Evolutionary conservation across 352 stramenopile species (phyloP).

Genomic region (Pythium myriotylum): DNA sequence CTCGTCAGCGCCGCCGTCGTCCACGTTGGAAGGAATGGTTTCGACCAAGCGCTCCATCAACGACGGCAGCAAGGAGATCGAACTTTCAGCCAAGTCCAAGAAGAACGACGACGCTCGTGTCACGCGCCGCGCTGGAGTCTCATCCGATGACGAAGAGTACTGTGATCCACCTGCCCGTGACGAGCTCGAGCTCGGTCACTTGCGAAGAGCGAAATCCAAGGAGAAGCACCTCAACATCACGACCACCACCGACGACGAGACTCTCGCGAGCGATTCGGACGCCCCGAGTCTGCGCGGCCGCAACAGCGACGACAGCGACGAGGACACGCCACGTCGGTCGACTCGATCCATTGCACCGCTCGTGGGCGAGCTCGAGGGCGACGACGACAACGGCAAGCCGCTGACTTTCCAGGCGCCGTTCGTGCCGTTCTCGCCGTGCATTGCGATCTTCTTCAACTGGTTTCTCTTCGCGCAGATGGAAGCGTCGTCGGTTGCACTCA

Average conservation of each 20-base stretch:
- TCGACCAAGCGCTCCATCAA: conserved; percentile 15
- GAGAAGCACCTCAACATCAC: conserved; percentile 15
- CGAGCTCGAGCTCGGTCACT: conserved; percentile 16
- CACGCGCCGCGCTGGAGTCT: background rate
- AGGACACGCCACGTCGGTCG: background rate
- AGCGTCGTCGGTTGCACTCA: conserved; percentile 57
- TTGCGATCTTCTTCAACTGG: conserved; percentile 90
- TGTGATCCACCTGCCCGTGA: conserved; percentile 10
- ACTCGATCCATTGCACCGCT: conserved; percentile 8
- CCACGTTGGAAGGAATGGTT: background rate
- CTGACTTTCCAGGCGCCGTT: conserved; percentile 64
- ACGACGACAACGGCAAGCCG: conserved; percentile 38
- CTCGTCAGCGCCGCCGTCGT: conserved; percentile 3
- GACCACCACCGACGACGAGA: conserved; percentile 21
- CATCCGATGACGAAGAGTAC: conserved; percentile 16
- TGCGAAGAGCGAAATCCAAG: conserved; percentile 12
- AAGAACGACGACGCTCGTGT: background rate
- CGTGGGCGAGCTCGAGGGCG: conserved; percentile 22
- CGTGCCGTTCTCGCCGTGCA: conserved; percentile 74
- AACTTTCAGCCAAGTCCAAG: conserved; percentile 8
- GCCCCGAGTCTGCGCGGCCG: conserved; percentile 7
- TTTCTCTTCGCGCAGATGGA: conserved; percentile 87
- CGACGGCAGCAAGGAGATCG: conserved; percentile 2
- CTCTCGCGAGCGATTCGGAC: conserved; percentile 24
- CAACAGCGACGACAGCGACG: conserved; percentile 15